Conservation (phyloP, 83 land plant species). For the Diphasiastrum complanatum region DNA sequence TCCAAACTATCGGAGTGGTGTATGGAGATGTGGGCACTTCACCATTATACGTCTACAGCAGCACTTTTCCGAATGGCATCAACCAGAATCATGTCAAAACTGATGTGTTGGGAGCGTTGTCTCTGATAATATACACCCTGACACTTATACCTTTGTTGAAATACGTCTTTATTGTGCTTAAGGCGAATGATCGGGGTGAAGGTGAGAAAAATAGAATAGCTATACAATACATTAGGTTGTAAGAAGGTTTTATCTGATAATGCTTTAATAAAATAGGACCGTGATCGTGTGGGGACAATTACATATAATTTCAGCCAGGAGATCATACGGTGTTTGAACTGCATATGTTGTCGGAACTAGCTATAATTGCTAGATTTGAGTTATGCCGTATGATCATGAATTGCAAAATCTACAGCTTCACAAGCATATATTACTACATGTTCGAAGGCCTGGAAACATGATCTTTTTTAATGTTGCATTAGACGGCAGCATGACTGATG, state of each 20-base stretch:
- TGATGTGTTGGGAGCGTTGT: slow-evolving; percentile 29
- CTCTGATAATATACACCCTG: slow-evolving; percentile 29
- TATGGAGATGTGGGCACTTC: slow-evolving; percentile 34
- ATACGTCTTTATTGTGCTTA: slow-evolving; percentile 30
- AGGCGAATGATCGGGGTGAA: slow-evolving; percentile 35
- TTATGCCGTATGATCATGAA: too few species aligned
- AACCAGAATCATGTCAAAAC: not conserved
- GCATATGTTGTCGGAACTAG: too few species aligned
- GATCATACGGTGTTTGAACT: too few species aligned
- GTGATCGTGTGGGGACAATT: too few species aligned
- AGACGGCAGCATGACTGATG: too few species aligned
- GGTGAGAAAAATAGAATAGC: slow-evolving; percentile 4
- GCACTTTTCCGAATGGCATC: slow-evolving; percentile 20
- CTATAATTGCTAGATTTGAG: too few species aligned
- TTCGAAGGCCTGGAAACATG: too few species aligned
- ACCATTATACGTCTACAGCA: slow-evolving; percentile 26
- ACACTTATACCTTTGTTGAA: slow-evolving; percentile 26
- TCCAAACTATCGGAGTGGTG: slow-evolving; percentile 28
- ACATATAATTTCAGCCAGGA: too few species aligned
- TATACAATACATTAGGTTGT: not conserved
- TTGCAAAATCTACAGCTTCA: too few species aligned
- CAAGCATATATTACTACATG: too few species aligned
- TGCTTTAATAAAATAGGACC: not conserved
- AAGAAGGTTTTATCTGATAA: not conserved
- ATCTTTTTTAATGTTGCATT: too few species aligned